A percentile compares a stretch with the other conserved stretches of the same genome.
Conservation (phyloP, 352 stramenopile genomes). For the Pythium vanterpoolii region DNA sequence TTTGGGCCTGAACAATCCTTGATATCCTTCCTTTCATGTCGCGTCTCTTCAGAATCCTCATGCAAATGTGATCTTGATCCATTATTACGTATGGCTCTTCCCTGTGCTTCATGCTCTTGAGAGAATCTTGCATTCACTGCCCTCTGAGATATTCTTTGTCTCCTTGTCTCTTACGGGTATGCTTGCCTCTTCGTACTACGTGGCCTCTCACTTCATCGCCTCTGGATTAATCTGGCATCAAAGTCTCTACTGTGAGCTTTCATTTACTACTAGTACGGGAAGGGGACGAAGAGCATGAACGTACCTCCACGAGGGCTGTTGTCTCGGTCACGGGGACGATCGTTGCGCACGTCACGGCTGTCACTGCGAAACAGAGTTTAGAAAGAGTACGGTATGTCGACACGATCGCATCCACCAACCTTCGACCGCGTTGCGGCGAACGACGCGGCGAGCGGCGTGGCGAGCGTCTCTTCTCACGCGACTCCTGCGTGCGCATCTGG, state of each 20-base stretch:
- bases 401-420: no score
- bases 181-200: not conserved
- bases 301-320: conserved; percentile 15
- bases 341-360: conserved; percentile 2
- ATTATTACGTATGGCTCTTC: conserved; percentile 24
- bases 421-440: conserved; percentile 15
- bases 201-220: not conserved
- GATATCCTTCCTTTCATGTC: conserved; percentile 11
- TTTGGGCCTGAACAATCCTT: conserved; percentile 7
- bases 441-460: conserved; percentile 29
- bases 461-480: conserved; percentile 11
- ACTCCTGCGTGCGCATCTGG: conserved; percentile 50
- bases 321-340: conserved; percentile 1
- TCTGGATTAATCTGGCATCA: conserved; percentile 4
- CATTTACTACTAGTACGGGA: not conserved
- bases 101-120: not conserved
- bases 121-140: not conserved
- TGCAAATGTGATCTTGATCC: conserved; percentile 40
- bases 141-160: not conserved
- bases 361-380: conserved; percentile 2
- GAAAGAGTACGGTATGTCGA: no score
- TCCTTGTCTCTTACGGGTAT: not conserved
- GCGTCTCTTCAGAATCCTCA: conserved; percentile 17
- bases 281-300: not conserved
- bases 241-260: not conserved